Evolutionary conservation across 768 basidiomycete species (phyloP), one percentile per base, ranked within the genome.

Genomic region (Boletellus ananas): DNA sequence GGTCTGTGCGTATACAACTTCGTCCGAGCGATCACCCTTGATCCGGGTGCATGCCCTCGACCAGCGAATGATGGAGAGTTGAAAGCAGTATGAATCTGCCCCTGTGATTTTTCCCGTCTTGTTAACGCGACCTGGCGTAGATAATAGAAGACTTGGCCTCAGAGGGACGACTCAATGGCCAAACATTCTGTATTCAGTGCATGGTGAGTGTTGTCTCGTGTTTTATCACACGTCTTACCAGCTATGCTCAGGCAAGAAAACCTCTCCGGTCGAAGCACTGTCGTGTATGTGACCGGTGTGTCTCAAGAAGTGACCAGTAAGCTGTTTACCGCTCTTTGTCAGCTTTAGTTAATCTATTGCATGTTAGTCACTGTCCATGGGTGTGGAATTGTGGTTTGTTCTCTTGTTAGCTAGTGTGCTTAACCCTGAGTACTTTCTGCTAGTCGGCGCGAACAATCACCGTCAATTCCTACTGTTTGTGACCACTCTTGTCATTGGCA

Each of bases 401-500:
- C 10, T 45, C 35, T 50, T 31, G 33, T 53, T 8, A n/a, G 13
- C n/a, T 21, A 16, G n/a, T 38, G 34, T 17, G 29, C 31, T 13
- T 39, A 10, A 18, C 17, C 8, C 36, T 51, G 13, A 64, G 18
- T 33, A 20, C 49, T 63, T 47, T 43, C 9, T 29, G 14, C 21
- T 50, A 91, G 93, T 98, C 45, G 96, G 96, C 18, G 76, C 82
- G 35, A 86, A 90, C 58, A 99, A 98, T 61, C 96, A 98, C 60
- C 87, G 95, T 5, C 92, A 97, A 66, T 99, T 99, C 71, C 73
- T 97, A 23, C 66, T 95, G n/a, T 99, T 99, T 61, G 87, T 99
- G 36, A 72, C 78, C 0, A 84, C 87, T 3, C 82, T 99, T 20
- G 90, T 98, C 20, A 58, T 83, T 23, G 94, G 92, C 2, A 85